phyloP scores from a whole-genome alignment of 2,329 filamentous ascomycete genomes.

The Penicillium nordicum region DNA sequence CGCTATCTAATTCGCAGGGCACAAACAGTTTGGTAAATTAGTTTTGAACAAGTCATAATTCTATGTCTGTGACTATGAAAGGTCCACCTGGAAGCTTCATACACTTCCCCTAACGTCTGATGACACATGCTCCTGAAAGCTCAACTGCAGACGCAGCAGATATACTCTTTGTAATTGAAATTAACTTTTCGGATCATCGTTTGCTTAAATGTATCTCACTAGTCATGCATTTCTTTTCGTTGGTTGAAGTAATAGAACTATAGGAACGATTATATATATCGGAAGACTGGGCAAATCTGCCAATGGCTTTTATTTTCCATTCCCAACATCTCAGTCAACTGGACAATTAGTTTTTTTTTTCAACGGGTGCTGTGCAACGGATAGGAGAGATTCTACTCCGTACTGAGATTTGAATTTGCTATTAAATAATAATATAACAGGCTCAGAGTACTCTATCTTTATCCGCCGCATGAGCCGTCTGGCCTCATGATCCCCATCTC shows the following conservation, averaged over 20 bases:
- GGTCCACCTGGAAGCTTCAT: slow-evolving; percentile 33
- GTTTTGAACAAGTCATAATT: slow-evolving; percentile 51
- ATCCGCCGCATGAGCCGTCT: neutral
- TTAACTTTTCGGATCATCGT: neutral
- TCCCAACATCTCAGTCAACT: neutral
- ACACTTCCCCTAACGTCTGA: neutral
- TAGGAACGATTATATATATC: too few relatives aligned
- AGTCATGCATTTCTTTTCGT: too few relatives aligned
- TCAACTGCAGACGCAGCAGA: neutral
- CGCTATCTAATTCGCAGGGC: slow-evolving; percentile 55
- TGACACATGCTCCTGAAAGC: too few relatives aligned
- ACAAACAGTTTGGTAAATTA: slow-evolving; percentile 50
- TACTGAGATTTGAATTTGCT: neutral
- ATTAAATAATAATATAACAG: neutral
- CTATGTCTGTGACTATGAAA: slow-evolving; percentile 26
- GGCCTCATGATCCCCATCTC: neutral
- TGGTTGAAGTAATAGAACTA: too few relatives aligned
- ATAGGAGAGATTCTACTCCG: neutral
- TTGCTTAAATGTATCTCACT: neutral
- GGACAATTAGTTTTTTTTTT: neutral
- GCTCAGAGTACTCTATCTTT: neutral
- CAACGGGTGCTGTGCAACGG: neutral
- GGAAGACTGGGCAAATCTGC: too few relatives aligned
- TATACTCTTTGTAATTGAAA: neutral
- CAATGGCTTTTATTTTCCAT: too few relatives aligned